These are phyloP conservation scores for Diutina siamensis DNA, from an alignment of 1,139 yeast species.

Conservation along the genomic window DNA sequence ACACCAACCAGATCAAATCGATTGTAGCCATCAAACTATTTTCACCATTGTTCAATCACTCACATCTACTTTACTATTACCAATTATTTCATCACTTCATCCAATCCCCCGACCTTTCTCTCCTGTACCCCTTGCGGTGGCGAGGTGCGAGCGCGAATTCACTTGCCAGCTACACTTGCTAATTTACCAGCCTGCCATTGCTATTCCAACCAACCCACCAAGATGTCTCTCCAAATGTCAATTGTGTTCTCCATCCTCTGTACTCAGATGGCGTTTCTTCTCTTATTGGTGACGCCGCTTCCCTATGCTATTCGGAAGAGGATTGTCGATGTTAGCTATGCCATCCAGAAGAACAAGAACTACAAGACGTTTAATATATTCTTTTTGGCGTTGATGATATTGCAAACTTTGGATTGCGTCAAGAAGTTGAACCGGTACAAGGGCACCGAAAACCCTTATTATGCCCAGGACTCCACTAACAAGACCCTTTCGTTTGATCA, in stretches of 20 bases:
- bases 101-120: neutral
- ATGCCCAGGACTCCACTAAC: constrained; percentile 10
- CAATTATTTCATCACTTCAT: neutral
- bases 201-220: neutral
- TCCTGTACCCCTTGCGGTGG: neutral
- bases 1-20: too few species aligned
- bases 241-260: constrained; percentile 34
- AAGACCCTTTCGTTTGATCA: constrained; percentile 22
- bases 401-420: constrained; percentile 53
- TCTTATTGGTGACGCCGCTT: constrained; percentile 48
- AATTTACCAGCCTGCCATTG: too few species aligned
- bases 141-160: neutral
- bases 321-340: constrained; percentile 27
- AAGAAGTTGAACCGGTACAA: constrained; percentile 28
- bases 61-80: too few species aligned
- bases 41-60: too few species aligned
- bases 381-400: constrained; percentile 30
- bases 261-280: constrained; percentile 41
- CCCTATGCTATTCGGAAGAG: constrained; percentile 43
- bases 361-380: constrained; percentile 39
- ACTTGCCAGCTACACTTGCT: too few species aligned
- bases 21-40: too few species aligned
- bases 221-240: constrained; percentile 36
- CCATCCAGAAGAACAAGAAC: constrained; percentile 27
- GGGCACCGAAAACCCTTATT: constrained; percentile 18